Percentiles rank a stretch among this genome's conserved stretches.
Conservation (phyloP, 805 yeast genomes). For the Lipomyces yamadae region DNA sequence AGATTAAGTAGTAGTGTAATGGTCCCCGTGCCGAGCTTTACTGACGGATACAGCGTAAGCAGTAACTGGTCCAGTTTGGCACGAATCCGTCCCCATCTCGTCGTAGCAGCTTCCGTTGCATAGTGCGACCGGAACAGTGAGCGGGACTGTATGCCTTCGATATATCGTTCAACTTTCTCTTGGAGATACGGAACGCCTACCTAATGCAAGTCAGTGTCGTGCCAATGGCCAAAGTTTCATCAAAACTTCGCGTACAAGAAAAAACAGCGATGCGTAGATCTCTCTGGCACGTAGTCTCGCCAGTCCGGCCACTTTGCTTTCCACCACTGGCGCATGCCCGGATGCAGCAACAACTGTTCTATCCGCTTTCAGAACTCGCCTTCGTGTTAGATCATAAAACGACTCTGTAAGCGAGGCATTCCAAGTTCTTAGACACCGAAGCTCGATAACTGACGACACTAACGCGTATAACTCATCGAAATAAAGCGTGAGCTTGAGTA, state of each 20-base stretch:
- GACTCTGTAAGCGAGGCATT: conserved; percentile 88
- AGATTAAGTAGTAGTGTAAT: conserved; percentile 63
- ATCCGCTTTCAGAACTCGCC: conserved; percentile 44
- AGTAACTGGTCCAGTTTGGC: conserved; percentile 47
- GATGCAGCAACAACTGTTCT: conserved; percentile 41
- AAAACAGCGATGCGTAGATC: conserved; percentile 56
- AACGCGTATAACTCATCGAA: conserved; percentile 78
- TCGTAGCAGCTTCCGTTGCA: conserved; percentile 20
- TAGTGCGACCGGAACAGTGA: conserved; percentile 55
- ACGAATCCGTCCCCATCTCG: conserved; percentile 42
- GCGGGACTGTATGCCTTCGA: conserved; percentile 66
- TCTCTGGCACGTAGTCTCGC: conserved; percentile 63
- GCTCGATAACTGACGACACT: conserved; percentile 69
- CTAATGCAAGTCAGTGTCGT: conserved; percentile 39
- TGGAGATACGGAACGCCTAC: conserved; percentile 70
- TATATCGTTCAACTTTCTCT: conserved; percentile 68
- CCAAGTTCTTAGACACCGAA: conserved; percentile 70
- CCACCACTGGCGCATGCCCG: conserved; percentile 40
- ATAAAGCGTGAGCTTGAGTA: conserved; percentile 63
- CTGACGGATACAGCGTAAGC: conserved; percentile 64
- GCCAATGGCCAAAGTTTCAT: neutral
- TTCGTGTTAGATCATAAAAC: conserved; percentile 85
- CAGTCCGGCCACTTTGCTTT: conserved; percentile 42
- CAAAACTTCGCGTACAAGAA: conserved; percentile 11
- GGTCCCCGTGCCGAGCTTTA: conserved; percentile 55